Conservation (phyloP, 805 yeast species). For the Candida khao-thaluensis region DNA sequence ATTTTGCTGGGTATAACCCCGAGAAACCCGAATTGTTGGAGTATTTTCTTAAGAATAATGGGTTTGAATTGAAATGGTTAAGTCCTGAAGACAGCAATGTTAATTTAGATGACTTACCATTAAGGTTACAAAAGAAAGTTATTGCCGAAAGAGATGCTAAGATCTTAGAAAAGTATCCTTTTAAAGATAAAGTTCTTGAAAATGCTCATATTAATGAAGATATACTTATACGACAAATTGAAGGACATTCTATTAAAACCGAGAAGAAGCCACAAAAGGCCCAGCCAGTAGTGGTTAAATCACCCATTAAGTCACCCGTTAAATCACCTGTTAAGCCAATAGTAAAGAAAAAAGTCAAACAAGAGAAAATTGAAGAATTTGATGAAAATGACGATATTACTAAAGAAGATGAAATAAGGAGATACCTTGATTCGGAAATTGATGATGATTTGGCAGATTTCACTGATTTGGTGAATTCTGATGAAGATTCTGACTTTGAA, state of each 20-base stretch:
- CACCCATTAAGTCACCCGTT: background rate
- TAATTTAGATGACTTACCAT: conserved; percentile 33
- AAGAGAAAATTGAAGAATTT: conserved; percentile 8
- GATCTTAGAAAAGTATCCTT: conserved; percentile 35
- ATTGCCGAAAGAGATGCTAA: conserved; percentile 32
- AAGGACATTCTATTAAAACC: background rate
- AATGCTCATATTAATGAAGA: conserved; percentile 23
- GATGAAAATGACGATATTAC: conserved; percentile 5
- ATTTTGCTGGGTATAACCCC: conserved; percentile 20
- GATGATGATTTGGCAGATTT: conserved; percentile 16
- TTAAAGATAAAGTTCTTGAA: conserved; percentile 28
- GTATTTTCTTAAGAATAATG: conserved; percentile 26
- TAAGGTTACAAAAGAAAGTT: conserved; percentile 40
- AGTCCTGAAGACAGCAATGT: conserved; percentile 22
- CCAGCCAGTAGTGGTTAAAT: background rate
- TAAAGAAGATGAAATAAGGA: conserved; percentile 1
- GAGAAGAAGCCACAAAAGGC: background rate
- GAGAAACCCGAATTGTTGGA: conserved; percentile 35
- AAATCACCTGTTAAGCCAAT: background rate
- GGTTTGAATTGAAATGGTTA: conserved; percentile 32
- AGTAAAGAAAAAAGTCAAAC: conserved; percentile 6
- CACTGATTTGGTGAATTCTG: conserved; percentile 10
- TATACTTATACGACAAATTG: conserved; percentile 15
- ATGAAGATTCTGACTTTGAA: conserved; percentile 3
- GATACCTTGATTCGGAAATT: conserved; percentile 7